Percentiles rank a stretch among this genome's conserved stretches.
Evolutionary conservation across 331 rosid species (phyloP).

Genomic region (Acacia concinna): DNA sequence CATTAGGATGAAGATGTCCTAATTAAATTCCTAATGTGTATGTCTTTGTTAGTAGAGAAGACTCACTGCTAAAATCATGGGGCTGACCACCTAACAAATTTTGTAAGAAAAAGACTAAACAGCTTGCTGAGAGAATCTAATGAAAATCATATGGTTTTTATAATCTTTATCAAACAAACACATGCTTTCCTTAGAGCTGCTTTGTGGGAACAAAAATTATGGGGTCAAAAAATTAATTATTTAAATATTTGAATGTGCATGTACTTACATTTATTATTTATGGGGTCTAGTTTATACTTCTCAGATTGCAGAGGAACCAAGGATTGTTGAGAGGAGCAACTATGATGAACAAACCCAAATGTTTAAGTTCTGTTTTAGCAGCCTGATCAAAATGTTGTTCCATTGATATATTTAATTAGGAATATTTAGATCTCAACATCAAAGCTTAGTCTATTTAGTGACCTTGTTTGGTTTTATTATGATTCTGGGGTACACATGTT

Average conservation of each 20-base stretch:
- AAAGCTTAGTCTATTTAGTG: neutral
- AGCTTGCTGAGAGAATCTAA: neutral
- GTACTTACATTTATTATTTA: neutral
- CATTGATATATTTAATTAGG: neutral
- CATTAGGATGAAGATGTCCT: neutral
- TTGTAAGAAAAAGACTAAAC: neutral
- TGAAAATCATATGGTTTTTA: neutral
- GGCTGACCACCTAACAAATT: neutral
- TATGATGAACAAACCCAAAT: neutral
- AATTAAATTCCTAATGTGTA: no score
- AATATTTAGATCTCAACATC: neutral
- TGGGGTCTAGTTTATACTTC: neutral
- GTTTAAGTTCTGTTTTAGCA: neutral
- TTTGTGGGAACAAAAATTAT: no score
- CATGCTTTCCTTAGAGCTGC: neutral
- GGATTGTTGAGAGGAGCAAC: neutral
- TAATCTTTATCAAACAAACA: neutral
- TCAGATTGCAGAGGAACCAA: neutral
- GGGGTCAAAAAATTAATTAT: no score
- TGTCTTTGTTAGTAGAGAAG: neutral
- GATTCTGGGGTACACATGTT: neutral
- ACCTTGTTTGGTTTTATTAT: neutral
- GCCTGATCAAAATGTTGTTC: neutral
- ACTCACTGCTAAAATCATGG: neutral
- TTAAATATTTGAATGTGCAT: neutral